Conservation (phyloP, 805 yeast species). For the Metschnikowia gelsemii region DNA sequence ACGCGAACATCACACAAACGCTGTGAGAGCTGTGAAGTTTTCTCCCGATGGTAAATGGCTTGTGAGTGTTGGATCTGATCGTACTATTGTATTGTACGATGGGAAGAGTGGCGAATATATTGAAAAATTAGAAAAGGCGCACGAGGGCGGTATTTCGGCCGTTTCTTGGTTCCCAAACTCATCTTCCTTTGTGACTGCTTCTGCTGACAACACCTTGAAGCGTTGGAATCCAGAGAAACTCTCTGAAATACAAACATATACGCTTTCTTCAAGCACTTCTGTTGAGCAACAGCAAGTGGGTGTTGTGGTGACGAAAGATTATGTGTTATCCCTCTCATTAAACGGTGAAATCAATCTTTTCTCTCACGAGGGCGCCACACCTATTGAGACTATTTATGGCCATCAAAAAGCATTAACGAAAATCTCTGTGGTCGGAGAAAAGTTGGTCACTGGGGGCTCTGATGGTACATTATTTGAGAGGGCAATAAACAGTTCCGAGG, state of each 20-base stretch:
- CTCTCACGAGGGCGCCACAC: conserved; percentile 30
- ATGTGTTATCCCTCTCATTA: conserved; percentile 63
- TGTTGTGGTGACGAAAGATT: conserved; percentile 61
- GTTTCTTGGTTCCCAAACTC: conserved; percentile 66
- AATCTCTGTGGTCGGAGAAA: conserved; percentile 29
- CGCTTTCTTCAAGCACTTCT: conserved; percentile 23
- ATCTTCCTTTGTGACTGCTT: conserved; percentile 64
- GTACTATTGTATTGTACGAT: conserved; percentile 73
- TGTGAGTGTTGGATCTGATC: conserved; percentile 83
- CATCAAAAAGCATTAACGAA: conserved; percentile 84
- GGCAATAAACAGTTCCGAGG: conserved; percentile 33
- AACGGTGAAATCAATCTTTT: conserved; percentile 72
- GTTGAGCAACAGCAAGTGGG: conserved; percentile 78
- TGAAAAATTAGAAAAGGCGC: conserved; percentile 51
- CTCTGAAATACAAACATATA: conserved; percentile 50
- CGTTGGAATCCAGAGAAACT: conserved; percentile 51
- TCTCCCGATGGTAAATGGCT: conserved; percentile 77
- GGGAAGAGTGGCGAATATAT: conserved; percentile 82
- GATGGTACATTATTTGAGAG: conserved; percentile 76
- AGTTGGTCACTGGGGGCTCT: conserved; percentile 65
- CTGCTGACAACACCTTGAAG: conserved; percentile 79
- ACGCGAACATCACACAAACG: conserved; percentile 72
- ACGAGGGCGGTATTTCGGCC: conserved; percentile 80
- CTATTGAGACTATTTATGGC: conserved; percentile 54
- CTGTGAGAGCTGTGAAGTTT: conserved; percentile 76